Evolutionary conservation across 176 grass and related monocot species (phyloP).

Genomic region (Triticum aestivum): DNA sequence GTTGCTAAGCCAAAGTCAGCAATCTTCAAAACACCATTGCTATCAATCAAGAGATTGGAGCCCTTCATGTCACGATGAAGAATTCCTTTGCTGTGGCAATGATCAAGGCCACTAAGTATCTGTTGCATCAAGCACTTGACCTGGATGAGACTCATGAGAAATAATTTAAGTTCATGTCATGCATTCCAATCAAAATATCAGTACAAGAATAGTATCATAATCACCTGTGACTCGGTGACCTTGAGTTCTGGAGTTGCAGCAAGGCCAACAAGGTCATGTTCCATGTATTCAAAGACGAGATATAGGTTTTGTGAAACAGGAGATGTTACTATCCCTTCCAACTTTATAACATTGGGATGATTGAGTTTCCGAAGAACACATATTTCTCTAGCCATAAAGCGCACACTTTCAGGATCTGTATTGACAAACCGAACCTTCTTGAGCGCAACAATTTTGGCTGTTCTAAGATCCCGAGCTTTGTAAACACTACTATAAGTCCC

Average conservation of each 20-base stretch:
- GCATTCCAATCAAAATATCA: constrained; percentile 14
- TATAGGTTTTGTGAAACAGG: constrained; percentile 58
- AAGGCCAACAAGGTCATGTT: constrained; percentile 88
- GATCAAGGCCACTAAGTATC: constrained; percentile 74
- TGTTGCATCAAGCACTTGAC: constrained; percentile 80
- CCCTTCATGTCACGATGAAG: constrained; percentile 89
- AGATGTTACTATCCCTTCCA: constrained; percentile 74
- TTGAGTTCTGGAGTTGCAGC: constrained; percentile 65
- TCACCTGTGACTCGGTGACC: constrained; percentile 80
- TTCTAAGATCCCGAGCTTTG: constrained; percentile 75
- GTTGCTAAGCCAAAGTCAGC: constrained; percentile 87
- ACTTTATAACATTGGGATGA: constrained; percentile 88
- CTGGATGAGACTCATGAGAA: constrained; percentile 48
- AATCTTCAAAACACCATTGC: constrained; percentile 71
- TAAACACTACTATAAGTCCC: constrained; percentile 92
- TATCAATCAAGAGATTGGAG: constrained; percentile 78
- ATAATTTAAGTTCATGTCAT: constrained; percentile 11
- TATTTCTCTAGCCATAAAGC: constrained; percentile 93
- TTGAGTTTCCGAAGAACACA: constrained; percentile 68
- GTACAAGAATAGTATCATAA: background rate
- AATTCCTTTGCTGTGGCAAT: constrained; percentile 74
- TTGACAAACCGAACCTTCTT: constrained; percentile 79
- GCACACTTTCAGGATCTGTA: constrained; percentile 76
- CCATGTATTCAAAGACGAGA: constrained; percentile 92
- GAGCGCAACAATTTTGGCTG: constrained; percentile 67